Conservation (phyloP, 768 basidiomycete species). For the Termitomyces sp. region DNA sequence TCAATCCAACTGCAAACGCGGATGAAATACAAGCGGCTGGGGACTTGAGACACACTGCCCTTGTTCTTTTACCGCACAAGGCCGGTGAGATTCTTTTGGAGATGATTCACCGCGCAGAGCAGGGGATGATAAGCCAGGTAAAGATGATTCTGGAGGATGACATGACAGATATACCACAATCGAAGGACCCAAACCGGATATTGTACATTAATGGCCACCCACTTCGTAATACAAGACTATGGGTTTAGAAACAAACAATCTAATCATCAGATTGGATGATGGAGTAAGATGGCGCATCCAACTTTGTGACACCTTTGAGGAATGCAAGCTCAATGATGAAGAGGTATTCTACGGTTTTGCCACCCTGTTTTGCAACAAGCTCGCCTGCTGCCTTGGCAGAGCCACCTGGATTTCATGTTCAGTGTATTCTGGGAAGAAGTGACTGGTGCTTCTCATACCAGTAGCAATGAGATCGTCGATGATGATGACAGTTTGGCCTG, state of each 20-base stretch:
- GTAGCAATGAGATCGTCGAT: conserved; percentile 97
- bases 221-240: conserved; percentile 69
- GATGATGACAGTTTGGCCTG: conserved; percentile 81
- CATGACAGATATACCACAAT: conserved; percentile 17
- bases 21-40: conserved; percentile 58
- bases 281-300: conserved; percentile 87
- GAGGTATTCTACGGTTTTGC: conserved; percentile 85
- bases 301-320: conserved; percentile 70
- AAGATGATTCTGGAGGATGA: conserved; percentile 47
- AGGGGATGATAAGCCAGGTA: conserved; percentile 42
- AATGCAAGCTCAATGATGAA: conserved; percentile 87
- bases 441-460: conserved; percentile 41
- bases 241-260: conserved; percentile 36
- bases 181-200: conserved; percentile 42
- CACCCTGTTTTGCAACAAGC: conserved; percentile 79
- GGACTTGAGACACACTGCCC: conserved; percentile 52
- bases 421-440: neutral
- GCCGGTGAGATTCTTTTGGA: conserved; percentile 50
- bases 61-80: conserved; percentile 55
- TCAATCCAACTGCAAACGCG: conserved; percentile 64
- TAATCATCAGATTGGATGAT: conserved; percentile 76
- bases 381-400: conserved; percentile 92
- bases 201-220: conserved; percentile 77
- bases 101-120: conserved; percentile 53
- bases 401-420: conserved; percentile 53